Percentiles rank a stretch among this genome's conserved stretches.
Conservation (phyloP, 306 rosid species). For the Rubus idaeus region DNA sequence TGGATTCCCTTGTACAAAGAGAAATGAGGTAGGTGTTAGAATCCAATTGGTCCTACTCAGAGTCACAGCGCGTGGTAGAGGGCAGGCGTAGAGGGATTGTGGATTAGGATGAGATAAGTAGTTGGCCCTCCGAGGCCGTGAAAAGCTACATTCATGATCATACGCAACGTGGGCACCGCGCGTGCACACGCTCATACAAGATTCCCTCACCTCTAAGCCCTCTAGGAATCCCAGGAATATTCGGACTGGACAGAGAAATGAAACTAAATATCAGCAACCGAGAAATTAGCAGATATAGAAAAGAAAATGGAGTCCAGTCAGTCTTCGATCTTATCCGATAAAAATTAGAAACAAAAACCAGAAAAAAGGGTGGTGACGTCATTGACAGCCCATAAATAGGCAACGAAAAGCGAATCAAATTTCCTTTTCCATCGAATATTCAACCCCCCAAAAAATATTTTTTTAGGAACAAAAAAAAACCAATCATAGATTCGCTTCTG, state of each 20-base stretch:
- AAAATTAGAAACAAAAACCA: neutral
- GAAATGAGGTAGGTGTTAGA: no score
- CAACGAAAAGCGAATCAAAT: constrained; percentile 39
- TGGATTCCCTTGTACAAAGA: neutral
- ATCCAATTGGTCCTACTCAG: no score
- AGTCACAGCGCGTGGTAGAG: neutral
- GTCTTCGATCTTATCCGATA: constrained; percentile 53
- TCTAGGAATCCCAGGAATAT: constrained; percentile 22
- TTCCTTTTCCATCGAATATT: constrained; percentile 44
- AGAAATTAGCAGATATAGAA: no score
- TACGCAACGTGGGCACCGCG: constrained; percentile 17
- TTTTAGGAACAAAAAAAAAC: constrained; percentile 35
- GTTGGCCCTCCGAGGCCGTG: constrained; percentile 14
- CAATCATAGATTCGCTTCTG: constrained; percentile 52
- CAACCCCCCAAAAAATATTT: constrained; percentile 18
- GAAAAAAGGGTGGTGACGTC: constrained; percentile 29
- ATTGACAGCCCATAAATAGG: constrained; percentile 45
- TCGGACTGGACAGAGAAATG: neutral
- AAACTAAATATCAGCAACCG: neutral
- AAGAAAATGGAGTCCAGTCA: neutral
- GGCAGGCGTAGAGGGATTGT: neutral
- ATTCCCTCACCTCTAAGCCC: constrained; percentile 11
- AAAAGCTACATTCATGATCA: constrained; percentile 25
- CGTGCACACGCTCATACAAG: constrained; percentile 11
- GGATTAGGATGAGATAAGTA: neutral